These are phyloP conservation scores for Cunninghamia lanceolata DNA, from an alignment of 75 land plant species.

Conservation along the genomic window DNA sequence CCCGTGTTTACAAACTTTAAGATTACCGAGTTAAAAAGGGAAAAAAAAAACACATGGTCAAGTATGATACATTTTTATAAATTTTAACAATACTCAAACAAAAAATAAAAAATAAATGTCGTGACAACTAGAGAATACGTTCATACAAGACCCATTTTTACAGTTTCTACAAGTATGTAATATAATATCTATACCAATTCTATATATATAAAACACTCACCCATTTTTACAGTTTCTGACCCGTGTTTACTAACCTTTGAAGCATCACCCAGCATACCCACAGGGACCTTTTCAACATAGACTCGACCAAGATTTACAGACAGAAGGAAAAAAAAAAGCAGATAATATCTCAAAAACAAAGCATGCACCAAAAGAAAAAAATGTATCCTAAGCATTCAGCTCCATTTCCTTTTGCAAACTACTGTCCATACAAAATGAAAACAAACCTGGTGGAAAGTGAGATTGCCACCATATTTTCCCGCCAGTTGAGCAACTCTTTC, in stretches of 20 bases:
- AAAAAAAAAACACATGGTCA: neutral
- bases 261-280: neutral
- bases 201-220: neutral
- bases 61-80: neutral
- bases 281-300: no score
- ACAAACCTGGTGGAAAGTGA: slow-evolving; percentile 62
- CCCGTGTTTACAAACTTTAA: neutral
- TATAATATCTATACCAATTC: neutral
- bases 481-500: slow-evolving; percentile 65
- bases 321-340: neutral
- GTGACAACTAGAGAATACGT: neutral
- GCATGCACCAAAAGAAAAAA: neutral
- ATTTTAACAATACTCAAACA: neutral
- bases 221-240: no score
- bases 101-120: neutral
- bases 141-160: neutral
- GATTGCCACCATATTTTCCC: slow-evolving; percentile 53
- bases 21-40: neutral
- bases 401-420: neutral
- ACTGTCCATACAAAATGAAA: neutral
- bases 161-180: neutral
- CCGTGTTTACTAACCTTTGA: neutral
- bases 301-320: neutral
- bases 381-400: neutral
- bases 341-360: neutral